Conservation (phyloP, 495 filamentous ascomycete genomes). For the Penicillium bovifimosum region DNA sequence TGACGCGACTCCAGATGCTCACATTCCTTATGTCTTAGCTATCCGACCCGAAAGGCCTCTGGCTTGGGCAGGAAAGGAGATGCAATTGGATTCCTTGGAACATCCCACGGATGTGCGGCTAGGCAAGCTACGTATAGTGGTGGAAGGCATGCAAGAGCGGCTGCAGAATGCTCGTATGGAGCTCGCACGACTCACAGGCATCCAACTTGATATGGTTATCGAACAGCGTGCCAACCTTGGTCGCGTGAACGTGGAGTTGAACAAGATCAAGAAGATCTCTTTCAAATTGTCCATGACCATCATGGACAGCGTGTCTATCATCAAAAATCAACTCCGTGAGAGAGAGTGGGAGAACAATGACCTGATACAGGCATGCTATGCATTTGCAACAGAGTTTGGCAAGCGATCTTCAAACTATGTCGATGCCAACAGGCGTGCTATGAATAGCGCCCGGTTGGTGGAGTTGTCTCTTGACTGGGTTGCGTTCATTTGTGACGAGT, state of each 20-base stretch:
- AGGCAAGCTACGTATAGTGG: constrained; percentile 81
- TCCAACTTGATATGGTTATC: constrained; percentile 78
- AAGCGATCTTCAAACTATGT: constrained; percentile 89
- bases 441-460: constrained; percentile 94
- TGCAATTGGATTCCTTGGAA: constrained; percentile 64
- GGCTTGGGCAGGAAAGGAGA: constrained; percentile 73
- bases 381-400: constrained; percentile 96
- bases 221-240: constrained; percentile 90
- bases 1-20: constrained; percentile 60
- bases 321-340: constrained; percentile 67
- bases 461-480: constrained; percentile 94
- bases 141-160: constrained; percentile 77
- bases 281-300: constrained; percentile 98
- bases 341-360: constrained; percentile 84
- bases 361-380: constrained; percentile 96
- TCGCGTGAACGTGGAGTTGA: constrained; percentile 84
- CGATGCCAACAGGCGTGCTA: constrained; percentile 84
- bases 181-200: constrained; percentile 70
- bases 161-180: constrained; percentile 70
- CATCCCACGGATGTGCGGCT: constrained; percentile 80
- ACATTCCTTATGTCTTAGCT: constrained; percentile 75
- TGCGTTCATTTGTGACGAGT: constrained; percentile 95
- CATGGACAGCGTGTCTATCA: constrained; percentile 96
- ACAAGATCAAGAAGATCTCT: constrained; percentile 91
- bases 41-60: constrained; percentile 74